Evolutionary conservation across 352 stramenopile genomes (phyloP).

Genomic region (Globisporangium radiosum): DNA sequence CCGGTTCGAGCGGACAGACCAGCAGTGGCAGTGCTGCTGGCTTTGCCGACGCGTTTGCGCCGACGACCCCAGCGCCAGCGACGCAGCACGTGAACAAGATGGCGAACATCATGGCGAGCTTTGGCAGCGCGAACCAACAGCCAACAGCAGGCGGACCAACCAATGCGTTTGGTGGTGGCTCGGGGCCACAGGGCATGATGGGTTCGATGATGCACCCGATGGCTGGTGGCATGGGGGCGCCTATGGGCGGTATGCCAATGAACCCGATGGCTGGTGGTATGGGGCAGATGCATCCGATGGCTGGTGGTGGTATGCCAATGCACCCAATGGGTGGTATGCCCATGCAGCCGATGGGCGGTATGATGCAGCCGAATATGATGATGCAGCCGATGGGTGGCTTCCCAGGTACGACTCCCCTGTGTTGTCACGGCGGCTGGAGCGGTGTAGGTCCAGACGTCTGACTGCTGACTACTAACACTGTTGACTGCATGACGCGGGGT

Average conservation of each 20-base stretch:
- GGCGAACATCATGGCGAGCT: constrained; percentile 86
- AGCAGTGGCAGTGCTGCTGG: background rate
- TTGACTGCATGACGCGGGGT: background rate
- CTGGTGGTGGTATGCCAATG: background rate
- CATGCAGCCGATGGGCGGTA: constrained; percentile 10
- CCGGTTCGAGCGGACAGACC: constrained; percentile 38
- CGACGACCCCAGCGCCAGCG: constrained; percentile 17
- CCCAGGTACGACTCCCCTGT: too few species aligned
- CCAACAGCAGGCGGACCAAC: constrained; percentile 9
- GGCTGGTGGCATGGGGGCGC: constrained; percentile 33
- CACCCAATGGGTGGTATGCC: constrained; percentile 21
- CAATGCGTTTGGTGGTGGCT: constrained; percentile 7
- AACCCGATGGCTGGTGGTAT: constrained; percentile 24
- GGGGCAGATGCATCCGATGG: constrained; percentile 10
- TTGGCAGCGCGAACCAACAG: constrained; percentile 25
- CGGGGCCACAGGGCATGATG: constrained; percentile 28
- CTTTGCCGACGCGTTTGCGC: constrained; percentile 41
- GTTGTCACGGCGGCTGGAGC: too few species aligned
- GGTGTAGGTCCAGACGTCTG: too few species aligned
- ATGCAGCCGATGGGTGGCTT: too few species aligned
- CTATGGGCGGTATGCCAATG: constrained; percentile 31
- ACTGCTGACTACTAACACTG: background rate
- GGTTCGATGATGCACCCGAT: constrained; percentile 13
- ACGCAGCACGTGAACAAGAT: constrained; percentile 70
- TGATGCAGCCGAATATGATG: too few species aligned